Evolutionary conservation across 495 filamentous ascomycete species (phyloP).

Genomic region (Xylaria castorea): DNA sequence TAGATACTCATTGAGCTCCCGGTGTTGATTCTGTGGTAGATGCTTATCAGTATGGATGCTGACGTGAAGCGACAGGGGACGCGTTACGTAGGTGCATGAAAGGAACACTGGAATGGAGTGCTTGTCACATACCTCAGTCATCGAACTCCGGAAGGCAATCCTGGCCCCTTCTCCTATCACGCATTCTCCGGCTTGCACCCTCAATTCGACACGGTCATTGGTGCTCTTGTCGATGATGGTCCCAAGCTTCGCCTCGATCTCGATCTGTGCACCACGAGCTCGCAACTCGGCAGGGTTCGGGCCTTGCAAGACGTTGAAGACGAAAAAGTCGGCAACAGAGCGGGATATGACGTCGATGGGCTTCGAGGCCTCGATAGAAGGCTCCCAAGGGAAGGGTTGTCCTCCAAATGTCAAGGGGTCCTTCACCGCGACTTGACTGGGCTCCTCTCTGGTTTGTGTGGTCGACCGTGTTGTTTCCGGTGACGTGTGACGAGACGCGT

Average conservation of each 20-base stretch:
- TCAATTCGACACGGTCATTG: conserved; percentile 68
- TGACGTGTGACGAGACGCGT: conserved; percentile 55
- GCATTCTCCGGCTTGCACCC: conserved; percentile 66
- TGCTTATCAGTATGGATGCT: conserved; percentile 16
- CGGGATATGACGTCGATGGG: conserved; percentile 73
- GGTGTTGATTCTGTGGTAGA: conserved; percentile 70
- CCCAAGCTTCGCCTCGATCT: conserved; percentile 92
- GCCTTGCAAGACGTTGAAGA: conserved; percentile 66
- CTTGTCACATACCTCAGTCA: conserved; percentile 74
- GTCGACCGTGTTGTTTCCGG: conserved; percentile 51
- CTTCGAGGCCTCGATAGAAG: conserved; percentile 68
- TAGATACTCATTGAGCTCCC: conserved; percentile 76
- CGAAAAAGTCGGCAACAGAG: conserved; percentile 76
- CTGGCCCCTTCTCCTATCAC: conserved; percentile 62
- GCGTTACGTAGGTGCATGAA: background rate
- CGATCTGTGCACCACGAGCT: conserved; percentile 70
- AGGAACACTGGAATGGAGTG: conserved; percentile 4
- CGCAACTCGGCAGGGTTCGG: conserved; percentile 61
- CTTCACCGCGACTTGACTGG: conserved; percentile 18
- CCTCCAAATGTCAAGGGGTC: conserved; percentile 36
- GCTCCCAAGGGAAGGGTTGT: conserved; percentile 68
- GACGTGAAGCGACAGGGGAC: background rate
- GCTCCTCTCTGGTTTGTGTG: conserved; percentile 35
- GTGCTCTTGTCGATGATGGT: conserved; percentile 74
- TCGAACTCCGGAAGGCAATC: conserved; percentile 75